Percentiles rank a stretch among this genome's conserved stretches.
These are phyloP conservation scores for Pueraria montana DNA, from an alignment of 306 rosid species.

Conservation along the genomic window DNA sequence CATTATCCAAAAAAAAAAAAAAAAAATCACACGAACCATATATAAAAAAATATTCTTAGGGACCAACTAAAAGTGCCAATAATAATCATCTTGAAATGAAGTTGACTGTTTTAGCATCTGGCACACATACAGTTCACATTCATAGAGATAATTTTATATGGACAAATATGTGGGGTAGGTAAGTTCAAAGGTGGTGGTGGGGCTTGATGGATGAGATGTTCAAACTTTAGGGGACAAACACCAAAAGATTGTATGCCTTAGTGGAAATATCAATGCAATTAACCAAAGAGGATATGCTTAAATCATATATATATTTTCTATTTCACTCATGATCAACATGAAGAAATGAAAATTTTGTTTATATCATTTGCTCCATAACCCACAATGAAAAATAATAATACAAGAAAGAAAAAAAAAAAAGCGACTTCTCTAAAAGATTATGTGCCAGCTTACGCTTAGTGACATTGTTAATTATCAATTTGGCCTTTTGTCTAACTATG, in stretches of 20 bases:
- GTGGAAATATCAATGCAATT: slow-evolving; percentile 50
- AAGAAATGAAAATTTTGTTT: slow-evolving; percentile 24
- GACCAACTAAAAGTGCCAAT: too few relatives aligned
- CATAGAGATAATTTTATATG: background rate
- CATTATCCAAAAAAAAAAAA: too few relatives aligned
- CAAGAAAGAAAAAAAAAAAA: slow-evolving; percentile 3
- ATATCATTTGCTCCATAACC: slow-evolving; percentile 51
- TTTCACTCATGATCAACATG: slow-evolving; percentile 48
- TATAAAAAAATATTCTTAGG: too few relatives aligned
- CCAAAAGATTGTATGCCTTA: slow-evolving; percentile 50
- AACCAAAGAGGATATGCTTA: slow-evolving; percentile 47
- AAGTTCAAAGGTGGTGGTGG: slow-evolving; percentile 47
- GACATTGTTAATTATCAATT: slow-evolving; percentile 23
- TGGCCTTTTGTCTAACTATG: slow-evolving; percentile 41
- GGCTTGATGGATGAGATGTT: slow-evolving; percentile 55
- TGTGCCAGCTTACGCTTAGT: background rate
- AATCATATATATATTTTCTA: slow-evolving; percentile 36
- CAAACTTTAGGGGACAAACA: slow-evolving; percentile 68
- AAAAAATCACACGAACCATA: too few relatives aligned
- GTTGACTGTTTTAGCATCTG: slow-evolving; percentile 36
- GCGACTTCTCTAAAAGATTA: slow-evolving; percentile 8
- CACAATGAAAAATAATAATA: slow-evolving; percentile 39
- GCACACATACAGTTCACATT: slow-evolving; percentile 27
- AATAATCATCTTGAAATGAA: slow-evolving; percentile 8
- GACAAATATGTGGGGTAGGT: slow-evolving; percentile 53